These are phyloP conservation scores for Aristolochia contorta DNA, from an alignment of 164 flowering plant genomes.

Conservation along the genomic window DNA sequence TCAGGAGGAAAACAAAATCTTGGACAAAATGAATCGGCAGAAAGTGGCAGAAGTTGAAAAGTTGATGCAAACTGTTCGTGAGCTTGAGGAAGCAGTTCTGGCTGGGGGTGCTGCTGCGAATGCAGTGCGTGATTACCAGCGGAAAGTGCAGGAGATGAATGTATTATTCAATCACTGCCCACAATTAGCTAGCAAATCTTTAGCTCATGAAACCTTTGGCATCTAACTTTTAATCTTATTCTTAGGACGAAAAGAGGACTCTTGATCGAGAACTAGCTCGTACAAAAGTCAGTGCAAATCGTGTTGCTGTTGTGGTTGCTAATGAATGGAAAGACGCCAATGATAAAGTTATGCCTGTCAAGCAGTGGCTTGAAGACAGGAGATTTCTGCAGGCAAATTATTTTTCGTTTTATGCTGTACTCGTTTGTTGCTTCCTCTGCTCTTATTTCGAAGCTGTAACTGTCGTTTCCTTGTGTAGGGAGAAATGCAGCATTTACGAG, in stretches of 20 bases:
- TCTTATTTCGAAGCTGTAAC: not conserved
- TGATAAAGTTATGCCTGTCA: conserved; percentile 90
- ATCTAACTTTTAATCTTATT: not conserved
- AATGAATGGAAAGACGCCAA: conserved; percentile 88
- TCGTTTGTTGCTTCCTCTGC: not conserved
- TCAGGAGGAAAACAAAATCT: conserved; percentile 63
- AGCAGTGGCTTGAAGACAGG: conserved; percentile 78
- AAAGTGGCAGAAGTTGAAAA: conserved; percentile 67
- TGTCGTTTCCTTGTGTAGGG: conserved; percentile 27
- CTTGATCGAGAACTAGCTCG: conserved; percentile 79
- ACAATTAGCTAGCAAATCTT: not conserved
- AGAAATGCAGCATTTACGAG: conserved; percentile 70
- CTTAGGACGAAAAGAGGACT: conserved; percentile 59
- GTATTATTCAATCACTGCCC: conserved; percentile 15
- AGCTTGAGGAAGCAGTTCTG: conserved; percentile 69
- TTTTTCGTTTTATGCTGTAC: not conserved
- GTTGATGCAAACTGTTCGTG: conserved; percentile 61
- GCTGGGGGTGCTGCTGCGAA: conserved; percentile 78
- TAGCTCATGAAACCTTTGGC: not conserved
- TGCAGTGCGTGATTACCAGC: conserved; percentile 65
- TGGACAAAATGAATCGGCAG: conserved; percentile 65
- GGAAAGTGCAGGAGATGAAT: conserved; percentile 69
- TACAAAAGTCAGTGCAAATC: conserved; percentile 64
- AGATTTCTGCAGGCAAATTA: conserved; percentile 51
- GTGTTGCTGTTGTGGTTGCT: conserved; percentile 79